phyloP scores from a whole-genome alignment of 1,284 basidiomycete species.

The Ganoderma lucidum region DNA sequence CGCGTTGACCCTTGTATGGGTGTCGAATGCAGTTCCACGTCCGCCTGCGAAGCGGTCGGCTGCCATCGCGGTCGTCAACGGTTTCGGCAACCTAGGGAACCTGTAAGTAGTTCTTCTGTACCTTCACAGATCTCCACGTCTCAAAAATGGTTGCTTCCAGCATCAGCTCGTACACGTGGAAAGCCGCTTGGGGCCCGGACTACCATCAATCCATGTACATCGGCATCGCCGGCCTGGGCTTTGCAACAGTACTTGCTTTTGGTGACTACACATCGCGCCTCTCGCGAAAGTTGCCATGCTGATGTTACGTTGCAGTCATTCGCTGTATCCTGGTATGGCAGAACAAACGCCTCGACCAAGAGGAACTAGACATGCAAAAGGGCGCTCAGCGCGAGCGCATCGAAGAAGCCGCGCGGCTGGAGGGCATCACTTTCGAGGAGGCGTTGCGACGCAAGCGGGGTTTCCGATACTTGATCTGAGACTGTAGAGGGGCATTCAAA shows the following conservation, averaged over 20 bases:
- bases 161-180: conserved; percentile 49
- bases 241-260: conserved; percentile 41
- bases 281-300: neutral
- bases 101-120: conserved; percentile 41
- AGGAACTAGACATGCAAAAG: conserved; percentile 43
- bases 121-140: neutral
- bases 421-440: conserved; percentile 48
- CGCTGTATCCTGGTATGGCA: conserved; percentile 44
- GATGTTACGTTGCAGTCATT: conserved; percentile 39
- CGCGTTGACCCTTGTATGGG: conserved; percentile 69
- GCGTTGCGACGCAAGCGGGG: conserved; percentile 47
- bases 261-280: conserved; percentile 27
- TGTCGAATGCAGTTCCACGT: conserved; percentile 66
- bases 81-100: conserved; percentile 50
- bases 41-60: conserved; percentile 67
- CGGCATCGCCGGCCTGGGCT: conserved; percentile 41
- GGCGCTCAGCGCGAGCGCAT: conserved; percentile 44
- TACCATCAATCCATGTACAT: conserved; percentile 51
- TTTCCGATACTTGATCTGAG: conserved; percentile 51
- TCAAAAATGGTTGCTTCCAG: conserved; percentile 26
- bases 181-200: conserved; percentile 47
- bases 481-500: too few relatives aligned
- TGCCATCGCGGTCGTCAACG: conserved; percentile 53
- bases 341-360: conserved; percentile 46
- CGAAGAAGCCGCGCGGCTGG: conserved; percentile 47